phyloP scores from a whole-genome alignment of 805 yeast genomes.

The Lachancea sp. region DNA sequence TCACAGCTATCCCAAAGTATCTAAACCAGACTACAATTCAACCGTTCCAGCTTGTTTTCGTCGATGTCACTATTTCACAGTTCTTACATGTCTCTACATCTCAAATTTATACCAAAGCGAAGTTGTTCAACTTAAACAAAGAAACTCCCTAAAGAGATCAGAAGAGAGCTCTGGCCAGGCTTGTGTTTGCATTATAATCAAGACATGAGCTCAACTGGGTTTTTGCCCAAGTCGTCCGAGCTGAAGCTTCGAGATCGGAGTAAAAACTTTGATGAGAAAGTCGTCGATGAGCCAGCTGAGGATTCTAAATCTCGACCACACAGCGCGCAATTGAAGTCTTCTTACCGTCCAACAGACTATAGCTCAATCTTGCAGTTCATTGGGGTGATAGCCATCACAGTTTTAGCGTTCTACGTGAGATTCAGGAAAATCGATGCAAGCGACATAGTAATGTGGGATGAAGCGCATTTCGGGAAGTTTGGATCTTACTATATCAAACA shows the following conservation, averaged over 20 bases:
- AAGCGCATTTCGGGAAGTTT: conserved; percentile 95
- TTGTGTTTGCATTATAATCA: neutral
- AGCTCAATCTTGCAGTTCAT: neutral
- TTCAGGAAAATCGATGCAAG: conserved; percentile 69
- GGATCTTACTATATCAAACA: conserved; percentile 86
- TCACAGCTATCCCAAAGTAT: neutral
- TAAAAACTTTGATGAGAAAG: conserved; percentile 4
- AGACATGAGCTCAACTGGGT: conserved; percentile 5
- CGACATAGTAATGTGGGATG: conserved; percentile 88
- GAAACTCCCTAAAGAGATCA: neutral
- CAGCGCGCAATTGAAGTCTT: conserved; percentile 23
- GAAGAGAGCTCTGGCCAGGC: neutral
- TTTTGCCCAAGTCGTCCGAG: conserved; percentile 10
- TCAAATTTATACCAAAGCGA: no score
- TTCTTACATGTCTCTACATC: no score
- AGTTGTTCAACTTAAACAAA: neutral
- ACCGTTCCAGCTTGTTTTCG: no score
- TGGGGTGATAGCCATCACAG: conserved; percentile 46
- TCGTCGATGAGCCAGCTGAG: neutral
- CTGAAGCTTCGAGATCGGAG: conserved; percentile 9
- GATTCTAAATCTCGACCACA: neutral
- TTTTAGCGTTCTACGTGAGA: conserved; percentile 64
- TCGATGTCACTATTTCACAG: no score
- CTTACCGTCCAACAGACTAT: neutral
- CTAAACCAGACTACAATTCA: neutral